Conservation (phyloP, 2,329 filamentous ascomycete species). For the Neofusicoccum kwambonambiense region DNA sequence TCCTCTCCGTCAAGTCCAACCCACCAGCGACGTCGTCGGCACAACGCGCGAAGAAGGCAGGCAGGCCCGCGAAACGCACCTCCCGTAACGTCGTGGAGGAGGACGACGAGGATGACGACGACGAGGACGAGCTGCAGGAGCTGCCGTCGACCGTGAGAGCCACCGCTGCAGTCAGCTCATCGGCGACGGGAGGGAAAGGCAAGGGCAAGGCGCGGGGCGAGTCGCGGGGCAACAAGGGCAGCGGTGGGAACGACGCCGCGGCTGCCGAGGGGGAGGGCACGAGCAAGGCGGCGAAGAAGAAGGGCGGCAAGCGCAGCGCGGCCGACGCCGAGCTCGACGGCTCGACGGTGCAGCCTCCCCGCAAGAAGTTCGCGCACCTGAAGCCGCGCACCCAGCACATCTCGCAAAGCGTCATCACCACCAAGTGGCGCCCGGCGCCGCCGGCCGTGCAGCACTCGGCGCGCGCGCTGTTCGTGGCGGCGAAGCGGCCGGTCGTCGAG, state of each 20-base stretch:
- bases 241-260: too few relatives aligned
- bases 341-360: not conserved
- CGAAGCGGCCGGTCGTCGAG: conserved; percentile 59
- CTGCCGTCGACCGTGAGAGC: not conserved
- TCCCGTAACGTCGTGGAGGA: not conserved
- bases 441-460: conserved; percentile 39
- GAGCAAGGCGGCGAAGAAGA: too few relatives aligned
- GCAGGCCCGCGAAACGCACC: not conserved
- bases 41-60: not conserved
- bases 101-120: not conserved
- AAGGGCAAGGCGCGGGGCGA: not conserved
- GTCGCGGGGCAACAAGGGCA: not conserved
- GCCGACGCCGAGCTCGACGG: not conserved
- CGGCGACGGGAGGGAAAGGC: not conserved
- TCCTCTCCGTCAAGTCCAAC: not conserved
- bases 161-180: not conserved
- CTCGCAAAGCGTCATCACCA: conserved; percentile 34
- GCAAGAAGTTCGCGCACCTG: conserved; percentile 30
- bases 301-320: not conserved
- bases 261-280: too few relatives aligned
- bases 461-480: conserved; percentile 51
- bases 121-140: not conserved
- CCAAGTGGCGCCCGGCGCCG: conserved; percentile 56
- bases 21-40: not conserved
- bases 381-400: conserved; percentile 36